A percentile compares a stretch with the other conserved stretches of the same genome.
These are phyloP conservation scores for Grosmannia huntii DNA, from an alignment of 2,329 filamentous ascomycete genomes.

Conservation along the genomic window DNA sequence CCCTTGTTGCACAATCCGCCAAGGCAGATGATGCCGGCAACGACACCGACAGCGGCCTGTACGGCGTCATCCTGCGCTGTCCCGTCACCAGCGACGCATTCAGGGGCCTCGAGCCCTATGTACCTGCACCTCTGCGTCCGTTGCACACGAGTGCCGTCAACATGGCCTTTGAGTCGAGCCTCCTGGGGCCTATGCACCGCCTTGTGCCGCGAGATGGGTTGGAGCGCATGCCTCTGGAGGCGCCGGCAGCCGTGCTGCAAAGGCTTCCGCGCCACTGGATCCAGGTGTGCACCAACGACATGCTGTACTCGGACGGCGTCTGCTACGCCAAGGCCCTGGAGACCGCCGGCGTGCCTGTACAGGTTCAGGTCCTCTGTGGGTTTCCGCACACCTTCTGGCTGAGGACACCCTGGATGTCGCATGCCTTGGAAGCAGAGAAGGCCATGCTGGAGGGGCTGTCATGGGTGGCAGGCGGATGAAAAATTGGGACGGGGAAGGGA, in stretches of 20 bases:
- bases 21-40: not conserved
- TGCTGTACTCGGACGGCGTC: constrained; percentile 36
- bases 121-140: constrained; percentile 22
- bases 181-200: constrained; percentile 20
- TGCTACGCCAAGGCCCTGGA: constrained; percentile 33
- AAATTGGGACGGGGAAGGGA: too few species aligned
- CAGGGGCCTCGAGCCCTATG: constrained; percentile 18
- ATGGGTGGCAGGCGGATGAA: constrained; percentile 21
- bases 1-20: constrained; percentile 25
- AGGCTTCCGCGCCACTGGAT: constrained; percentile 31
- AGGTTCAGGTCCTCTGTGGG: constrained; percentile 28
- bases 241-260: constrained; percentile 15
- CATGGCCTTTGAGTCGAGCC: constrained; percentile 23
- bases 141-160: constrained; percentile 27
- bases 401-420: constrained; percentile 27
- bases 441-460: constrained; percentile 27
- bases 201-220: constrained; percentile 27
- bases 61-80: constrained; percentile 32
- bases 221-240: constrained; percentile 28
- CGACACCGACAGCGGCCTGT: constrained; percentile 7
- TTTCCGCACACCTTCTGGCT: constrained; percentile 43
- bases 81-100: constrained; percentile 34
- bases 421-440: constrained; percentile 27
- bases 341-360: constrained; percentile 25
- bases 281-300: constrained; percentile 37